Base-by-base conservation (phyloP, 208 protist genomes). In the Wallacemonas sp. region DNA sequence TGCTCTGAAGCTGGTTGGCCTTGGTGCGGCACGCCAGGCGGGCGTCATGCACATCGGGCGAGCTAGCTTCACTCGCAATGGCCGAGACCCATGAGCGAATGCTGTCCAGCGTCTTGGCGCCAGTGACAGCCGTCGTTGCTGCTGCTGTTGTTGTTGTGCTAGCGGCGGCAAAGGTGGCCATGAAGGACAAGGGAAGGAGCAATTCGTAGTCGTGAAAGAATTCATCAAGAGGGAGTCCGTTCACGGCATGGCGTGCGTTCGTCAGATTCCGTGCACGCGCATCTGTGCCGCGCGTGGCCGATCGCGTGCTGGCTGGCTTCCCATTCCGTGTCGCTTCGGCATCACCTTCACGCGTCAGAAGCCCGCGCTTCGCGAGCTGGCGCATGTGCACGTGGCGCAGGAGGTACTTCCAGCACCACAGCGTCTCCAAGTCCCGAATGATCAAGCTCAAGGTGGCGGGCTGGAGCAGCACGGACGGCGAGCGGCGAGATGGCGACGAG, bases 171-270 rank as follows among this genome's bases (percentile, higher is more conserved):
- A 66, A 42, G 19, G 44, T 30, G 19, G 33, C 34, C 26, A 73
- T 49, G 0, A 74, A 26, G 44, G 65, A 58, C 39, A 56, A 62
- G 19, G 72, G 66, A 2, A 83, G 2, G 2, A 83, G 68, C 15
- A 83, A 44, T 17, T 79, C 77, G 38, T 70, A 74, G 47, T 83
- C 77, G 55, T 83, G 67, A 24, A 83, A 79, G 62, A 61, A 78
- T 53, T 65, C 34, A 12, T 75, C 24, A 31, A 75, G 22, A 2
- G 67, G 61, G 3, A 68, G 58, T 38, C 45, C 38, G 21, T 47
- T 62, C 34, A 24, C 5, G 1, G 33, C 12, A 22, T 19, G 27
- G 34, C 12, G 6, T 14, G 39, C 45, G 24, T 17, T 6, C 14
- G 36, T 41, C 36, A 17, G 9, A 14, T 14, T 6, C 36, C 9